A percentile compares a stretch with the other conserved stretches of the same genome.
Evolutionary conservation across 2,329 filamentous ascomycete genomes (phyloP).

Genomic region (Alternaria sp.): DNA sequence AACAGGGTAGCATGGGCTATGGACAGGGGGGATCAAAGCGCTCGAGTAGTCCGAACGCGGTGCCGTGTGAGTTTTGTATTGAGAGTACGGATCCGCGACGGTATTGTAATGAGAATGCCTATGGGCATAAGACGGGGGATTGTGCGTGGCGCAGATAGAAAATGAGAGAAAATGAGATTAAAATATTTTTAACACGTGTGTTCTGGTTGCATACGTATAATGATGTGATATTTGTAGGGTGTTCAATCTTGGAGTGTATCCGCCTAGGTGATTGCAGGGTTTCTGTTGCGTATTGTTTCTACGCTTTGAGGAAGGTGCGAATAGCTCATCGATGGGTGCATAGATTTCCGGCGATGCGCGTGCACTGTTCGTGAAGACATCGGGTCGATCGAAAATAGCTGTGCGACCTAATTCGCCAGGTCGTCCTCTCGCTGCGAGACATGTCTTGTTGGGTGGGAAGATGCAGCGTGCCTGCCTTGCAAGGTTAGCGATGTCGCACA

Average conservation of each 20-base stretch:
- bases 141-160: background rate
- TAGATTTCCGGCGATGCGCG: background rate
- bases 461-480: background rate
- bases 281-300: background rate
- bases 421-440: background rate
- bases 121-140: slow-evolving; percentile 3
- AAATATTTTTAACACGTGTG: background rate
- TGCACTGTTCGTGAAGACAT: background rate
- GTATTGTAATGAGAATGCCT: background rate
- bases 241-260: no score
- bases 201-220: no score
- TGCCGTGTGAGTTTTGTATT: slow-evolving; percentile 10
- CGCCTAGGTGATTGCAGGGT: no score
- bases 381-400: background rate
- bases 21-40: background rate
- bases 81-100: slow-evolving; percentile 2
- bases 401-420: background rate
- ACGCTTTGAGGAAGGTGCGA: background rate
- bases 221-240: background rate
- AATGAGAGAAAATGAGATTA: background rate
- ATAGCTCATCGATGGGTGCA: background rate
- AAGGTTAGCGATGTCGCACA: background rate
- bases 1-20: background rate
- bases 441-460: background rate
- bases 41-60: background rate